Evolutionary conservation across 176 grass and related monocot genomes (phyloP).

Genomic region (Carex pumila): DNA sequence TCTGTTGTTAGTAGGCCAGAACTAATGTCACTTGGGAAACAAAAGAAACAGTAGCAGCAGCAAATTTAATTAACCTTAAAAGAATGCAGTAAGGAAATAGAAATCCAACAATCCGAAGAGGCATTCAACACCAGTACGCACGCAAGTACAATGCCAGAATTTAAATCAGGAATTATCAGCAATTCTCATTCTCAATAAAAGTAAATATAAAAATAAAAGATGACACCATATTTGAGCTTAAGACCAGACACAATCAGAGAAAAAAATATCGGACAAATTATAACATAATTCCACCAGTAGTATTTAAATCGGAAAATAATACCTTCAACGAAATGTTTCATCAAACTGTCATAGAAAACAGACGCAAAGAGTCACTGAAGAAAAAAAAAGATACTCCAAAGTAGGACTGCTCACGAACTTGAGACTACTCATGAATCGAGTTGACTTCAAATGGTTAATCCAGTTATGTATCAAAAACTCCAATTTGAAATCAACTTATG

Average conservation of each 20-base stretch:
- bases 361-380: neutral
- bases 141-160: neutral
- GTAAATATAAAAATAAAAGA: neutral
- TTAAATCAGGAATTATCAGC: neutral
- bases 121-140: neutral
- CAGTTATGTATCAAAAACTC: too few species aligned
- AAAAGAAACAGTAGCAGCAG: too few species aligned
- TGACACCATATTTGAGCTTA: neutral
- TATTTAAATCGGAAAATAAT: neutral
- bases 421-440: too few species aligned
- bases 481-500: too few species aligned
- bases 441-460: too few species aligned
- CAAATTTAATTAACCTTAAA: too few species aligned
- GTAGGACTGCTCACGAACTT: too few species aligned
- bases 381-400: neutral
- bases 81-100: too few species aligned
- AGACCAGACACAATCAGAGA: neutral
- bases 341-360: neutral
- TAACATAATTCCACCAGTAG: neutral
- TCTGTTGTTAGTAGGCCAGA: too few species aligned
- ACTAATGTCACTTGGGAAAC: too few species aligned
- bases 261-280: neutral
- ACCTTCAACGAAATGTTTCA: neutral
- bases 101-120: neutral
- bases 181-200: neutral